Evolutionary conservation across 352 stramenopile genomes (phyloP).

Genomic region (Pythium phragmitis): DNA sequence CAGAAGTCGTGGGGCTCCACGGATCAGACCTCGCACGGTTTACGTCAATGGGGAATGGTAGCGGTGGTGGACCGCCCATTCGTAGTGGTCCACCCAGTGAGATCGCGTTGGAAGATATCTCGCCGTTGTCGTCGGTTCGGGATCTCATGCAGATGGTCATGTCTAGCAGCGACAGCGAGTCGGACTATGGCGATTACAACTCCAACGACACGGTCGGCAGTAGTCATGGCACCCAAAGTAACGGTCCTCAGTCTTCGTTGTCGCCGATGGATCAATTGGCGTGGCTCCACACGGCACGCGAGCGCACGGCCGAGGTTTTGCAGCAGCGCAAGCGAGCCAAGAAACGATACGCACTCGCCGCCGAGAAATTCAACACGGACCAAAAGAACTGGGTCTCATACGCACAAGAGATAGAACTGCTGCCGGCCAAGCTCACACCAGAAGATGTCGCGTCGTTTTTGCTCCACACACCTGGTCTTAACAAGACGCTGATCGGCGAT

Average conservation of each 20-base stretch:
- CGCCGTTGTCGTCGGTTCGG: constrained; percentile 78
- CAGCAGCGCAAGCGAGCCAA: constrained; percentile 92
- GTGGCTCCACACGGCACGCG: constrained; percentile 81
- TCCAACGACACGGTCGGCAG: constrained; percentile 39
- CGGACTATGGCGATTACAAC: constrained; percentile 52
- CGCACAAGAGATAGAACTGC: constrained; percentile 82
- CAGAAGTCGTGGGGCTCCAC: constrained; percentile 34
- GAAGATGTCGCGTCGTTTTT: constrained; percentile 92
- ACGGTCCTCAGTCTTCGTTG: background rate
- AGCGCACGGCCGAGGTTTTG: constrained; percentile 85
- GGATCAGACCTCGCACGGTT: constrained; percentile 71
- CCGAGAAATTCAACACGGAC: constrained; percentile 94
- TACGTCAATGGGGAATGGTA: constrained; percentile 25
- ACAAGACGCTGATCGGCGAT: constrained; percentile 95
- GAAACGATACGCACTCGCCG: constrained; percentile 87
- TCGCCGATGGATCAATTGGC: constrained; percentile 55
- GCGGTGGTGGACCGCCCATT: background rate
- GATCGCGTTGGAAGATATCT: constrained; percentile 74
- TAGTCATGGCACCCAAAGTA: constrained; percentile 3
- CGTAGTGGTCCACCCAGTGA: constrained; percentile 36
- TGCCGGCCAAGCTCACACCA: constrained; percentile 83
- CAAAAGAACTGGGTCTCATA: constrained; percentile 92
- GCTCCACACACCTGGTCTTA: constrained; percentile 89
- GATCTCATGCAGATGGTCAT: constrained; percentile 86
- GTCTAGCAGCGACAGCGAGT: constrained; percentile 76